These are phyloP conservation scores for Yarrowia keelungensis DNA, from an alignment of 805 yeast species.

Conservation along the genomic window DNA sequence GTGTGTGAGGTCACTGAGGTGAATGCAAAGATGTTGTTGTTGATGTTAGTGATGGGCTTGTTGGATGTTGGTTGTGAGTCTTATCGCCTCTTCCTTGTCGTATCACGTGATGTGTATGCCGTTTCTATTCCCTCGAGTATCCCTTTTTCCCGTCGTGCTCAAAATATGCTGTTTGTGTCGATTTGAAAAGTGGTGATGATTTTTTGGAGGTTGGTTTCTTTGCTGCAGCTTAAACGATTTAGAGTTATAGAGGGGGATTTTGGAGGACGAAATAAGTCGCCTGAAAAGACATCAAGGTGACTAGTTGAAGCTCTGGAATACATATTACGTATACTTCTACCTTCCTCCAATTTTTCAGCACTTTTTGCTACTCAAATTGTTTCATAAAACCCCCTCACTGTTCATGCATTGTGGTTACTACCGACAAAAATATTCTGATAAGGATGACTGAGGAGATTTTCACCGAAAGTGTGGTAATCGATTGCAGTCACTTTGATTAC, in stretches of 20 bases:
- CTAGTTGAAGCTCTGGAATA: too few relatives aligned
- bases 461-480: too few relatives aligned
- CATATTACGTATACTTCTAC: too few relatives aligned
- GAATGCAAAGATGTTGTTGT: too few relatives aligned
- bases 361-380: not conserved
- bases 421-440: slow-evolving; percentile 2
- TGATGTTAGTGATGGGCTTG: too few relatives aligned
- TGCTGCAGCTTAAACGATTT: too few relatives aligned
- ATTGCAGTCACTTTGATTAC: too few relatives aligned
- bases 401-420: not conserved
- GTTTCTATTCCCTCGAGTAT: not conserved
- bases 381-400: too few relatives aligned
- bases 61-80: too few relatives aligned
- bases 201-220: slow-evolving; percentile 18
- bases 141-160: not conserved
- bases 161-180: not conserved
- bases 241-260: not conserved
- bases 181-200: slow-evolving; percentile 13
- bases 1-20: too few relatives aligned
- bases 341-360: not conserved
- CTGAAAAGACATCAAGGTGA: too few relatives aligned
- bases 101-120: not conserved
- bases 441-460: not conserved
- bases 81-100: not conserved
- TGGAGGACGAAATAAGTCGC: too few relatives aligned